phyloP scores from a whole-genome alignment of 1,139 yeast species.

The Candida tropicalis region DNA sequence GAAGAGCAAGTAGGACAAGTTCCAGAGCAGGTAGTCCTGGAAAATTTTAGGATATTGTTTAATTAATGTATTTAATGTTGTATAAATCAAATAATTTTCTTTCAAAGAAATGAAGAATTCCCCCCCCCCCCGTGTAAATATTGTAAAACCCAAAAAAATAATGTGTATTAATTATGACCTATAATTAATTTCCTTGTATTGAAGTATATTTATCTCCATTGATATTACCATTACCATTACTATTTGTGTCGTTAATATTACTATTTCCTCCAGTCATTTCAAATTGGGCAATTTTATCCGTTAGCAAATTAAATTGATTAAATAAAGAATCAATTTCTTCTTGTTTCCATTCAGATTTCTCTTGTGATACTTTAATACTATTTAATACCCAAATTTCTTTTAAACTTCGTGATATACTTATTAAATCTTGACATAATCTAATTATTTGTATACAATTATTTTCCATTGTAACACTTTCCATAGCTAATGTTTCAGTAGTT shows the following conservation, averaged over 20 bases:
- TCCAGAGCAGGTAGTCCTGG: conserved; percentile 2
- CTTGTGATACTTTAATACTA: conserved; percentile 41
- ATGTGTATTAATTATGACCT: not conserved
- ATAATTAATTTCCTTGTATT: not conserved
- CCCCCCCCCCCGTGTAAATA: too few relatives aligned
- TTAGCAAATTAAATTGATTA: conserved; percentile 43
- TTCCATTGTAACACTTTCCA: conserved; percentile 58
- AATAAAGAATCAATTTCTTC: conserved; percentile 32
- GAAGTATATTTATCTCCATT: not conserved
- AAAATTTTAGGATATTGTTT: not conserved
- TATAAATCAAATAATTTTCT: too few relatives aligned
- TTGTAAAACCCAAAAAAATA: too few relatives aligned
- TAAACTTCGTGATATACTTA: conserved; percentile 49
- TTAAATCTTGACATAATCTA: conserved; percentile 54
- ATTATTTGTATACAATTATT: conserved; percentile 54
- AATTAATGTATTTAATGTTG: not conserved
- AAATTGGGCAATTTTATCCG: conserved; percentile 37
- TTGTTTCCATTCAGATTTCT: conserved; percentile 21
- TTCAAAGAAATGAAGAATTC: too few relatives aligned
- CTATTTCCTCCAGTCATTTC: conserved; percentile 13
- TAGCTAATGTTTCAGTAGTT: conserved; percentile 53
- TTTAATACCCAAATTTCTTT: conserved; percentile 63
- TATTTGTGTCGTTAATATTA: not conserved
- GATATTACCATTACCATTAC: not conserved
- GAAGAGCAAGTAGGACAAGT: conserved; percentile 8